Evolutionary conservation across 768 basidiomycete species (phyloP).

Genomic region (Hemileccinum rubropunctum): DNA sequence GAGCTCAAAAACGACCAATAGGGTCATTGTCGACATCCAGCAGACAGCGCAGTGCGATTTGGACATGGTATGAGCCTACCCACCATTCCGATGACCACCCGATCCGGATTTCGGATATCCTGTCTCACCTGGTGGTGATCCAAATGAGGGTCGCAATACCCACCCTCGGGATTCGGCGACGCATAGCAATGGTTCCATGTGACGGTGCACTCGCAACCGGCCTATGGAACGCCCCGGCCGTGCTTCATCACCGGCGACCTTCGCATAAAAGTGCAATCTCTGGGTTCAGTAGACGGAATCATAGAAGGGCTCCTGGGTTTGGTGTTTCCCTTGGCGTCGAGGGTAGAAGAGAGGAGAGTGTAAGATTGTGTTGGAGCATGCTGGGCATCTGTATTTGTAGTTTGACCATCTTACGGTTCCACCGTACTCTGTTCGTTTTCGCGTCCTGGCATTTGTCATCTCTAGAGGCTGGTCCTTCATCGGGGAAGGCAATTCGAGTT

Average conservation of each 20-base stretch:
- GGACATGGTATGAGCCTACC: too few species aligned
- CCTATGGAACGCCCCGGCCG: background rate
- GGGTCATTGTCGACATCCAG: slow-evolving; percentile 68
- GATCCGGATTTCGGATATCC: slow-evolving; percentile 41
- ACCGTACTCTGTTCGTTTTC: background rate
- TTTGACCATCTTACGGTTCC: background rate
- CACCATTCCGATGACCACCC: too few species aligned
- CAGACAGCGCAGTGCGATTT: too few species aligned
- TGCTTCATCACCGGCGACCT: background rate
- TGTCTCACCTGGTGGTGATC: background rate
- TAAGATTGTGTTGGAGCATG: background rate
- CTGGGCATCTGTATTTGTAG: background rate
- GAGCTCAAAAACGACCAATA: slow-evolving; percentile 17
- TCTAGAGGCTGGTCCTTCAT: background rate
- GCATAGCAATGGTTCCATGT: background rate
- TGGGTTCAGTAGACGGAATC: background rate
- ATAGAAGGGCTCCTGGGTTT: background rate
- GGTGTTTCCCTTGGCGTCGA: background rate
- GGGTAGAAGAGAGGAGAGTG: background rate
- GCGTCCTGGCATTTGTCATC: background rate
- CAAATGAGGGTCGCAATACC: background rate
- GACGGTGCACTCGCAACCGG: background rate
- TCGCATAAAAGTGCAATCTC: background rate
- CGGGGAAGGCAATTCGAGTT: background rate
- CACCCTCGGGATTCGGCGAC: background rate